phyloP scores from a whole-genome alignment of 129 eudicot genomes.

The Glebionis coronaria region DNA sequence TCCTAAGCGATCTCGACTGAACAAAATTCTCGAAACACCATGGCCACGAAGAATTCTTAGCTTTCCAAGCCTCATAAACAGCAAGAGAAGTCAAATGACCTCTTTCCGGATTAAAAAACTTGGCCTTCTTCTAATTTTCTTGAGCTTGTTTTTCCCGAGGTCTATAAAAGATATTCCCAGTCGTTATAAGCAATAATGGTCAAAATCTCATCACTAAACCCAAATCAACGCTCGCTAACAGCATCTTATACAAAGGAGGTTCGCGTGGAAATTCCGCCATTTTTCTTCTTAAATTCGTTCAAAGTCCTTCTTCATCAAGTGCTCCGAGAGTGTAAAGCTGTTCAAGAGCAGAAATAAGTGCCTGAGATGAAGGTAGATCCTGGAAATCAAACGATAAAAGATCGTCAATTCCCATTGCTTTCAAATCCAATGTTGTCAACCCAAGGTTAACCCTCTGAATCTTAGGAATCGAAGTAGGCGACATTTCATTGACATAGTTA shows the following conservation, averaged over 20 bases:
- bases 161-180: slow-evolving; percentile 82
- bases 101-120: slow-evolving; percentile 88
- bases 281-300: slow-evolving; percentile 77
- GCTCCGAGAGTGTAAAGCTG: slow-evolving; percentile 86
- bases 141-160: slow-evolving; percentile 94
- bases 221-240: slow-evolving; percentile 89
- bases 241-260: slow-evolving; percentile 85
- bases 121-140: slow-evolving; percentile 83
- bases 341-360: slow-evolving; percentile 81
- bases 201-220: slow-evolving; percentile 91
- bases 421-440: slow-evolving; percentile 49
- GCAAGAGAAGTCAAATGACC: slow-evolving; percentile 83
- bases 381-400: slow-evolving; percentile 72
- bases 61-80: slow-evolving; percentile 98
- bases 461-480: slow-evolving; percentile 79
- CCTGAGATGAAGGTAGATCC: slow-evolving; percentile 87
- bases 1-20: slow-evolving; percentile 71
- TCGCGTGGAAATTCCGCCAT: slow-evolving; percentile 93
- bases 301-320: slow-evolving; percentile 80
- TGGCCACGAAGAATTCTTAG: slow-evolving; percentile 72
- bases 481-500: slow-evolving; percentile 48
- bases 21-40: slow-evolving; percentile 93
- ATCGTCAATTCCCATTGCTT: slow-evolving; percentile 92
- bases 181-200: slow-evolving; percentile 83
- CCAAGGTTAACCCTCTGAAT: slow-evolving; percentile 62